Conservation (phyloP, 2,329 filamentous ascomycete species). For the Biscogniauxia sp. region DNA sequence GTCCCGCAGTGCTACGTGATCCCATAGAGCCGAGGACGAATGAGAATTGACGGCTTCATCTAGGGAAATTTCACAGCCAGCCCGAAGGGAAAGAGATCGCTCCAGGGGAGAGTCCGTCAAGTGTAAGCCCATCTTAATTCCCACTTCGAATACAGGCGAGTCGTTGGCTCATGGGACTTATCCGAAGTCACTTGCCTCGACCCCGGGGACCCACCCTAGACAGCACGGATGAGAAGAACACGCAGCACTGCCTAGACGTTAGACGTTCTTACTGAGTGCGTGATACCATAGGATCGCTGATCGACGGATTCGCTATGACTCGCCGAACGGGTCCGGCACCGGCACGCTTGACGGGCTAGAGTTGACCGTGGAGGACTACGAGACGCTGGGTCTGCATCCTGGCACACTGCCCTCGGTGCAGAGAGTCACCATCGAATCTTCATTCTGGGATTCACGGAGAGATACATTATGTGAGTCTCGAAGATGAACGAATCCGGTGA, state of each 20-base stretch:
- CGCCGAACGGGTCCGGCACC: slow-evolving; percentile 12
- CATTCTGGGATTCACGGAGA: slow-evolving; percentile 30
- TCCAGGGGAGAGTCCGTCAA: slow-evolving; percentile 29
- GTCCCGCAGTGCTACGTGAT: neutral
- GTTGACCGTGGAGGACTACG: slow-evolving; percentile 28
- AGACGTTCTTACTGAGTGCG: neutral
- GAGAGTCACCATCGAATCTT: slow-evolving; percentile 29
- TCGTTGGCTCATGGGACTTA: neutral
- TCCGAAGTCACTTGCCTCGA: neutral
- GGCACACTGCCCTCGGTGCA: slow-evolving; percentile 27
- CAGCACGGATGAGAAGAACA: neutral
- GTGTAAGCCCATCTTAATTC: slow-evolving; percentile 18
- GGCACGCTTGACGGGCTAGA: slow-evolving; percentile 23
- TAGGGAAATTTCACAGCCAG: slow-evolving; percentile 28
- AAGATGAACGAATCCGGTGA: neutral
- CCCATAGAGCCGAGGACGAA: neutral
- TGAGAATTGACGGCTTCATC: slow-evolving; percentile 1
- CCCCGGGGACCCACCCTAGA: neutral
- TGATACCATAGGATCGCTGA: slow-evolving; percentile 26
- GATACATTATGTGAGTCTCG: slow-evolving; percentile 28
- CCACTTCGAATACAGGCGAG: neutral
- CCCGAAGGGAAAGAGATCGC: slow-evolving; percentile 23
- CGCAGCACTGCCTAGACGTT: neutral
- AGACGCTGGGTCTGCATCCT: slow-evolving; percentile 27
- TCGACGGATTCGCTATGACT: slow-evolving; percentile 17